These are phyloP conservation scores for Chrysanthemum seticuspe DNA, from an alignment of 129 eudicot species.

Conservation along the genomic window DNA sequence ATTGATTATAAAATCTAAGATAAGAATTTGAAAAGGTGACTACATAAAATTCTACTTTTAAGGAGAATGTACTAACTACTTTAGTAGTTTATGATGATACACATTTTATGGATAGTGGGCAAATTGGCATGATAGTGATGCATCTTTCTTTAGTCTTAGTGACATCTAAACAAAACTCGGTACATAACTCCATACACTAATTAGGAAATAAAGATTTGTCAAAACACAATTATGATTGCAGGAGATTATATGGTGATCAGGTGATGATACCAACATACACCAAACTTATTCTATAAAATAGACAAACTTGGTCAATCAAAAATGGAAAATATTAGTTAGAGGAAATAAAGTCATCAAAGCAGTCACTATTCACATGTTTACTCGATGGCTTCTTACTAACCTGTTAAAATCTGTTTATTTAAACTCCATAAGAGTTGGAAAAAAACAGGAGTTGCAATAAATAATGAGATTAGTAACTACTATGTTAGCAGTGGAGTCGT, in stretches of 20 bases:
- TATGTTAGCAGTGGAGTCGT: too few relatives aligned
- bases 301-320: not conserved
- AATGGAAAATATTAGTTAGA: not conserved
- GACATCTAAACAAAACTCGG: not conserved
- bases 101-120: not conserved
- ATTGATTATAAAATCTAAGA: not conserved
- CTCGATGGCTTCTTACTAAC: too few relatives aligned
- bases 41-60: not conserved
- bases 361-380: not conserved
- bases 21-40: not conserved
- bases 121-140: not conserved
- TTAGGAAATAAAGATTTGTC: not conserved
- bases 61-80: not conserved
- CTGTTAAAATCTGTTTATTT: too few relatives aligned
- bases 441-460: too few relatives aligned
- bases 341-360: not conserved
- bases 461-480: too few relatives aligned
- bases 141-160: too few relatives aligned
- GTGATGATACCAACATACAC: slow-evolving; percentile 18
- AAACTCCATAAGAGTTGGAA: too few relatives aligned
- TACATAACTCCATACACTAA: not conserved
- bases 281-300: not conserved
- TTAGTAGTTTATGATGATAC: too few relatives aligned
- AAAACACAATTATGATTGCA: not conserved
- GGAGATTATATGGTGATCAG: slow-evolving; percentile 8